phyloP scores from a whole-genome alignment of 1,284 basidiomycete species.

The Testicularia cyperi region DNA sequence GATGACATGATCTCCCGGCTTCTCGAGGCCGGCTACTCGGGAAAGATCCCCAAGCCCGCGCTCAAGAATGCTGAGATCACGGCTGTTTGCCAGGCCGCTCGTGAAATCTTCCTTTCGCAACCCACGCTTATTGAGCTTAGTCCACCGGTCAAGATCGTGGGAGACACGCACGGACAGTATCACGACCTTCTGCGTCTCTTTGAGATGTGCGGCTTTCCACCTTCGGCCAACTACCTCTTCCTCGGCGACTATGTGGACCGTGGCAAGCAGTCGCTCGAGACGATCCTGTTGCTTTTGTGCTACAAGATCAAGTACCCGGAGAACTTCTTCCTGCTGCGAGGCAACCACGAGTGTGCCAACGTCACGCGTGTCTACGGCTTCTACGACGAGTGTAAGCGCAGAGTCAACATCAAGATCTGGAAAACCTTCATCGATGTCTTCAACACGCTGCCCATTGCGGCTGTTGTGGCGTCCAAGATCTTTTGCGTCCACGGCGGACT shows the following conservation, averaged over 20 bases:
- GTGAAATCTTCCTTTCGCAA: slow-evolving; percentile 93
- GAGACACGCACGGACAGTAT: slow-evolving; percentile 98
- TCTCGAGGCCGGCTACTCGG: slow-evolving; percentile 94
- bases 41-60: slow-evolving; percentile 95
- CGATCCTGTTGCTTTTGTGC: slow-evolving; percentile 90
- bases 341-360: slow-evolving; percentile 99
- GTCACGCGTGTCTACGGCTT: slow-evolving; percentile 99
- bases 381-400: slow-evolving; percentile 99
- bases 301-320: slow-evolving; percentile 98
- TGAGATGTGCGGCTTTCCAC: slow-evolving; percentile 99
- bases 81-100: slow-evolving; percentile 90
- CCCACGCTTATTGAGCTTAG: slow-evolving; percentile 96
- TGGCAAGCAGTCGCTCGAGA: slow-evolving; percentile 97
- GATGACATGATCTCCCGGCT: slow-evolving; percentile 98
- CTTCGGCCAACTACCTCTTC: slow-evolving; percentile 96
- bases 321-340: slow-evolving; percentile 96
- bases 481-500: slow-evolving; percentile 99
- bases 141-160: slow-evolving; percentile 98
- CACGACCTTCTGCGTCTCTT: slow-evolving; percentile 96
- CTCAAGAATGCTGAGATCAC: slow-evolving; percentile 96
- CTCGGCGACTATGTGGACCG: slow-evolving; percentile 98
- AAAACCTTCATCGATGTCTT: slow-evolving; percentile 99
- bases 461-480: slow-evolving; percentile 98
- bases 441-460: slow-evolving; percentile 97
- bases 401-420: slow-evolving; percentile 99